Conservation (phyloP, 179 eudicot species). For the Spinacia oleracea region DNA sequence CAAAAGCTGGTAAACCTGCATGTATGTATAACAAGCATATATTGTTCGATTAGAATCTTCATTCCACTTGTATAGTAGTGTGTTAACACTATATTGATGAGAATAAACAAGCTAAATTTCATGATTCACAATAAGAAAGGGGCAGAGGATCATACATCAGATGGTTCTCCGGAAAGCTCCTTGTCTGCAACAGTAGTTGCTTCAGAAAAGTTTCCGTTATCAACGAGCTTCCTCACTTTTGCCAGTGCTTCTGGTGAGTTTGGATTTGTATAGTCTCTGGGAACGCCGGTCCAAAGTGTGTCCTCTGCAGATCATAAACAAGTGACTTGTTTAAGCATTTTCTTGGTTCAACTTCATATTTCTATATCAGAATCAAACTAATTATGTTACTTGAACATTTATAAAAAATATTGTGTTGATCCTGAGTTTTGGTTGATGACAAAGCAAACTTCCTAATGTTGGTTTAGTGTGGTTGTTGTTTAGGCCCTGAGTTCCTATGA, state of each 20-base stretch:
- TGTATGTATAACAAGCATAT: conserved; percentile 17
- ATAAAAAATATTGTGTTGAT: no score
- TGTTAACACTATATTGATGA: conserved; percentile 3
- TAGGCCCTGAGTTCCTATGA: no score
- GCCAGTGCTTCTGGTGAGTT: conserved; percentile 48
- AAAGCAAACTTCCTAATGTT: no score
- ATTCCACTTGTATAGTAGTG: no score
- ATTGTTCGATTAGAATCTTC: neutral
- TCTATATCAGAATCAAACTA: neutral
- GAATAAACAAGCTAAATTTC: neutral
- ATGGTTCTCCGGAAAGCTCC: conserved; percentile 46
- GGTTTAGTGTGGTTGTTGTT: no score
- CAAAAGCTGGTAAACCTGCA: conserved; percentile 80
- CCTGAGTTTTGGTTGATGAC: no score
- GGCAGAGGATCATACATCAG: conserved; percentile 50
- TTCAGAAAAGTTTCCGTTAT: conserved; percentile 61
- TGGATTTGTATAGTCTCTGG: conserved; percentile 63
- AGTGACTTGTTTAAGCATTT: neutral
- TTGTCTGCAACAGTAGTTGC: conserved; percentile 62
- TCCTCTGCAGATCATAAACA: conserved; percentile 53
- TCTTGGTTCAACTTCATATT: neutral
- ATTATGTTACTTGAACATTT: neutral
- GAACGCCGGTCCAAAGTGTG: conserved; percentile 87
- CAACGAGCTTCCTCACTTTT: conserved; percentile 68
- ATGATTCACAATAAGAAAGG: neutral